Evolutionary conservation across 345 rosid genomes (phyloP), one percentile per base, ranked within the genome.

Genomic region (Brassica nigra): DNA sequence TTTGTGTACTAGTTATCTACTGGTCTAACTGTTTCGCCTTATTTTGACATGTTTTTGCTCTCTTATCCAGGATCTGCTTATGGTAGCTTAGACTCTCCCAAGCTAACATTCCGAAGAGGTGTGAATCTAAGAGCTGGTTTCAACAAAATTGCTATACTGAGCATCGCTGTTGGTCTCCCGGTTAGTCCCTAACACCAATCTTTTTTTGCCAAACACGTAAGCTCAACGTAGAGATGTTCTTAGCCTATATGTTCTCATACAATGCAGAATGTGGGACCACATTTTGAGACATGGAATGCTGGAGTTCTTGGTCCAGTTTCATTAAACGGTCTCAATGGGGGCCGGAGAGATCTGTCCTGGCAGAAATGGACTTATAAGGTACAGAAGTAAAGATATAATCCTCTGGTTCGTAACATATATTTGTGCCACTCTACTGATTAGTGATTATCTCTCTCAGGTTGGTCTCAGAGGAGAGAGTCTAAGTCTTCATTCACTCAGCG

Each of bases 351-450:
- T 82, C 78, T 95, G 70, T 87, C 99, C 20, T 90, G 98, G 98
- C 97, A 93, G 86, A 93, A 93, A 74, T 95, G 99, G 99, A 79
- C 95, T 49, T 95, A 95, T 85, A 91, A 93, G 97, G 99, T 95
- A 42, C 65, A 27, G 0, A 28, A 31, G 16, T 4, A 52, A 62
- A 68, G 12, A 70, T 15, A 70, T 5, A 52, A 8, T 30, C 29
- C 42, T 31, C 44, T 30, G 0, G 30, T 49, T 1, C 8, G 23
- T 47, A 68, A 29, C 8, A 14, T 68, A 2, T 47, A 1, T 28
- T 44, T 52, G n/a, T 12, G 62, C 20, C 71, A 36, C 11, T 68
- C 6, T 68, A 49, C 61, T 49, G 79, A 67, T 61, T 27, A 61
- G 8, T 34, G 71, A n/a, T 58, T 5, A 42, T 1, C 34, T 75